Percentiles rank a stretch among this genome's conserved stretches.
phyloP scores from a whole-genome alignment of 2,329 filamentous ascomycete genomes.

The Zopfia rhizophila region DNA sequence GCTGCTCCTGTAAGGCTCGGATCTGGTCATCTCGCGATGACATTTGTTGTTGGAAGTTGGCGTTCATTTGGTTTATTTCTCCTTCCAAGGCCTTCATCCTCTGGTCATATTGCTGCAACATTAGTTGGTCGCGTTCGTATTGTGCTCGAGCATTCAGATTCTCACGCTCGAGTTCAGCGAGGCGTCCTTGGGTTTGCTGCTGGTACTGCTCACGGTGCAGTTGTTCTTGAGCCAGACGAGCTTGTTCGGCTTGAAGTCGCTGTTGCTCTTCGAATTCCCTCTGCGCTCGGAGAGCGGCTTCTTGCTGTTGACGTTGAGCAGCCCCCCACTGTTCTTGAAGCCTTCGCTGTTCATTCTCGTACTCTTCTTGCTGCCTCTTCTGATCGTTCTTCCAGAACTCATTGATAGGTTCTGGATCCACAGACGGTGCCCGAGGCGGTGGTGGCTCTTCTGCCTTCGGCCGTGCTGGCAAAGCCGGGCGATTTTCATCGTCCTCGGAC shows the following conservation, averaged over 20 bases:
- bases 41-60: constrained; percentile 85
- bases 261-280: constrained; percentile 98
- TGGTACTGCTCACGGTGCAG: constrained; percentile 88
- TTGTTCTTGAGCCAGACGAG: constrained; percentile 89
- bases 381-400: constrained; percentile 98
- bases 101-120: constrained; percentile 95
- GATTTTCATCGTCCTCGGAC: constrained; percentile 79
- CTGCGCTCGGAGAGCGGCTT: constrained; percentile 85
- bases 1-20: constrained; percentile 89
- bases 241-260: constrained; percentile 85
- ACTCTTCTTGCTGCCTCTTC: constrained; percentile 90
- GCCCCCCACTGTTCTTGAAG: constrained; percentile 88
- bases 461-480: constrained; percentile 82
- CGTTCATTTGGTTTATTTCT: constrained; percentile 83
- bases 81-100: constrained; percentile 92
- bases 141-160: constrained; percentile 94
- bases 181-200: constrained; percentile 93
- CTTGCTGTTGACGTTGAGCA: constrained; percentile 81
- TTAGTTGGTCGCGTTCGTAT: constrained; percentile 95
- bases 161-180: constrained; percentile 94
- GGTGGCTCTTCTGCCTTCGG: constrained; percentile 72
- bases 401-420: constrained; percentile 93
- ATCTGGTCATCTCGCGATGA: constrained; percentile 95
- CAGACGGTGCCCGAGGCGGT: constrained; percentile 71
- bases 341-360: constrained; percentile 91